Evolutionary conservation across 805 yeast genomes (phyloP), one percentile per base, ranked within the genome.

Genomic region (Yamadazyma sp.): DNA sequence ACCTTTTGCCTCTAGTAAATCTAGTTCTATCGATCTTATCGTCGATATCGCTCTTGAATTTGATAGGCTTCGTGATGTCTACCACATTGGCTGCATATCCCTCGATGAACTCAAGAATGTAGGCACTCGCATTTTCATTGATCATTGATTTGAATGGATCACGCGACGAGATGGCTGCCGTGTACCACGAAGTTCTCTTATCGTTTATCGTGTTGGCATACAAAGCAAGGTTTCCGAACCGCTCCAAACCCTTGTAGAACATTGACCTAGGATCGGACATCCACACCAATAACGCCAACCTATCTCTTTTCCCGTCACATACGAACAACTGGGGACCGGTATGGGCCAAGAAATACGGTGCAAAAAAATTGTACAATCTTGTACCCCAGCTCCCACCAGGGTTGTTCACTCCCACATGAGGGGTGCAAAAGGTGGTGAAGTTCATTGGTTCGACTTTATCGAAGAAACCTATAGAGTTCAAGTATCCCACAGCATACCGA

Each of bases 191-290:
- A 3, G 95, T 80, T 48, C 95, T 75, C 46, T 80, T 80, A 60
- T 87, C 96, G 45, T 87, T 84, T 41, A 81, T 74, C 27, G 84
- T 73, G 59, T 88, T 88, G n/a, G 93, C 84, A 53, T 87, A 85
- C 30, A 86, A 59, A 5, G 79, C 58, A 28, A 71, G 69, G 45
- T 75, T 56, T 42, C 71, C 60, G 62, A 87, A 88, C 21, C 42
- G 41, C 19, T 64, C 47, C 28, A 87, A 64, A 1, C 80, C 84
- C 45, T 70, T 67, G 54, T 59, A 73, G 54, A 84, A 87, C 4
- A 75, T 67, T 0, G 91, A 77, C 21, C 65, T 60, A 2, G 77
- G 75, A 40, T 73, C 71, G 0, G 93, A 75, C 89, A 87, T 80
- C 55, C 78, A 62, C 23, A 71, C 67, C 32, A 87, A 62, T 44